Base-by-base conservation (phyloP, 2,329 filamentous ascomycete species). In the Lojkania enalia region DNA sequence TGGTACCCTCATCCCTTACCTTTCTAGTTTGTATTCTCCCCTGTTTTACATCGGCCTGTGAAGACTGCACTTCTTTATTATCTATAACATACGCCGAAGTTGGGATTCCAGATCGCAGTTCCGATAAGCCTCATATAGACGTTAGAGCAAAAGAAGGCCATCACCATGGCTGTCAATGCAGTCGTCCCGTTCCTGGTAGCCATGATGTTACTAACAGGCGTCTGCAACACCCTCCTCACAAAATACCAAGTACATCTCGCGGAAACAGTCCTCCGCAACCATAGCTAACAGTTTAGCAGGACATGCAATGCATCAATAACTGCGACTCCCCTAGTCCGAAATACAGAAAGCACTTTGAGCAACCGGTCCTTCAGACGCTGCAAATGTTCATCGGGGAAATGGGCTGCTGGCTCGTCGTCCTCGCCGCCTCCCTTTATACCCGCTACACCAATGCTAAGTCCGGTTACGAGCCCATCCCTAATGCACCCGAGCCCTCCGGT, bases 361-460 rank as follows among this genome's bases (percentile, higher is more conserved):
- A 97, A 68, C 94, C 94, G 14, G 91, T 99, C 40, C 84, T 97
- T 42, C 94, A 99, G 70, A 97, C 94, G 2, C 76, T 90, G 1
- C 94, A 97, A 71, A 99, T 99, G 94, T 99, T 99, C 69, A 80
- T 96, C 51, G 94, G 94, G 44, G 94, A 99, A 71, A 87, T 89
- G 80, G 92, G 90, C 52, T 95, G 90, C 76, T 99, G 92, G 91
- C 79, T 97, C 12, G 89, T 99, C 41, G 81, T 97, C 32, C 84
- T 86, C 16, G 61, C 80, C 38, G 84, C 87, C 64, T 77, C 81
- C 16, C 72, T 92, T 2, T 88, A 87, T 70, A 77, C 78, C 37
- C 80, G 79, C 51, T 80, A 81, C 58, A 58, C 72, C 35, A 71
- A 74, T 33, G 56, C 67, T 52, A 75, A 71, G 55, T 71, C 56